These are phyloP conservation scores for Malbranchea zuffiana DNA, from an alignment of 2,329 filamentous ascomycete genomes.

Conservation along the genomic window DNA sequence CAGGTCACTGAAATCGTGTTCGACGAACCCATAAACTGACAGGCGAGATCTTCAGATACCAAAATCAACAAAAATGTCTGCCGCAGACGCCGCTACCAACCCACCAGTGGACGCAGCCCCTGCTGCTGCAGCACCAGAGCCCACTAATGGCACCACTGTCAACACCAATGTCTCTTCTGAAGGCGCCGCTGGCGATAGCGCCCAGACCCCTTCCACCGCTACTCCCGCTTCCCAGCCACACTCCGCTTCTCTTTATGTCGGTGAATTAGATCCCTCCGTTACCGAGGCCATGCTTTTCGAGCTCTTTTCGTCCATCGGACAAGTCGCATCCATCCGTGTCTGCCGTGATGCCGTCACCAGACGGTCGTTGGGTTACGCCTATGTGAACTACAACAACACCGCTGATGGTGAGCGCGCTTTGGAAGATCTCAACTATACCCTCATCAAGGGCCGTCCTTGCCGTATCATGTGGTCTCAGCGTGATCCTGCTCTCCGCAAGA, in stretches of 20 bases:
- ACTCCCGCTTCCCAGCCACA: conserved; percentile 72
- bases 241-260: conserved; percentile 96
- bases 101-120: conserved; percentile 54
- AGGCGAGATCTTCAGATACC: conserved; percentile 29
- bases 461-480: conserved; percentile 99
- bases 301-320: conserved; percentile 98
- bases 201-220: conserved; percentile 42
- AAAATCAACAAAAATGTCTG: conserved; percentile 59
- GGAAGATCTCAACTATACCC: conserved; percentile 98
- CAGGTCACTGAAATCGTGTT: conserved; percentile 2
- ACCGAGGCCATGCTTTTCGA: conserved; percentile 99
- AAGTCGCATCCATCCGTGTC: conserved; percentile 97
- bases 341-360: conserved; percentile 98
- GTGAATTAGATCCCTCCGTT: conserved; percentile 93
- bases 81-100: conserved; percentile 63
- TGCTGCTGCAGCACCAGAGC: conserved; percentile 45
- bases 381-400: conserved; percentile 99
- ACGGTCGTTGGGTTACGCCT: conserved; percentile 96
- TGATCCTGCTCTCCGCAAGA: conserved; percentile 97
- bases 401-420: conserved; percentile 93
- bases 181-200: conserved; percentile 35
- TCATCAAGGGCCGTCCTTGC: conserved; percentile 98
- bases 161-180: conserved; percentile 56
- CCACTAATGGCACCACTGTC: conserved; percentile 45
- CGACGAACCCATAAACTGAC: neutral